phyloP scores from a whole-genome alignment of 2,329 filamentous ascomycete genomes.

The Sclerotinia borealis region DNA sequence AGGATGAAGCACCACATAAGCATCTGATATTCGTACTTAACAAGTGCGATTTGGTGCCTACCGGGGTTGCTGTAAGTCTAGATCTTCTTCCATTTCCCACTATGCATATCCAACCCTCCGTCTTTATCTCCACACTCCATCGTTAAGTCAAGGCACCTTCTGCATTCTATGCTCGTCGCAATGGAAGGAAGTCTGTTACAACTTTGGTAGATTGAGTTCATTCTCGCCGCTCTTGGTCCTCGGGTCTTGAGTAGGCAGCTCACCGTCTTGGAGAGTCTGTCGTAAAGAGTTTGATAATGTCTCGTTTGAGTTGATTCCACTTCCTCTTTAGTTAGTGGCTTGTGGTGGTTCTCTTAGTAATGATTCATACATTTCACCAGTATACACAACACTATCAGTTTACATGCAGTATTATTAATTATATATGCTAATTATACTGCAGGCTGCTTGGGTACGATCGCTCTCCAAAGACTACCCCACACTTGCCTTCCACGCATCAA shows the following conservation, averaged over 20 bases:
- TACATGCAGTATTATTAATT: slow-evolving; percentile 1
- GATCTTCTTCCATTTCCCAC: neutral
- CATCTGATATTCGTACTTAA: slow-evolving; percentile 86
- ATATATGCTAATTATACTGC: slow-evolving; percentile 32
- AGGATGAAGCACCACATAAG: slow-evolving; percentile 91
- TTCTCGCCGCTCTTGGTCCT: slow-evolving; percentile 58
- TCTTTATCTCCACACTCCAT: slow-evolving; percentile 29
- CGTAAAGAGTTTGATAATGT: slow-evolving; percentile 64
- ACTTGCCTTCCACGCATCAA: slow-evolving; percentile 86
- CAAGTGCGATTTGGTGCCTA: slow-evolving; percentile 90
- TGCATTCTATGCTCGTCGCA: slow-evolving; percentile 50
- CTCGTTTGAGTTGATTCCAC: slow-evolving; percentile 96
- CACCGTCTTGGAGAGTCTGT: slow-evolving; percentile 83
- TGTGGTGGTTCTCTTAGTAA: slow-evolving; percentile 96
- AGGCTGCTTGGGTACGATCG: slow-evolving; percentile 89
- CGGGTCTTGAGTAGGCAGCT: slow-evolving; percentile 62
- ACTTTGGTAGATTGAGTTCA: slow-evolving; percentile 89
- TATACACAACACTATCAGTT: neutral
- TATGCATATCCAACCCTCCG: slow-evolving; percentile 12
- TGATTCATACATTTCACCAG: slow-evolving; percentile 80
- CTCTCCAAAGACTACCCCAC: slow-evolving; percentile 91
- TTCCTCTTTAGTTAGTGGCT: slow-evolving; percentile 53
- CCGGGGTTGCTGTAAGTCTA: slow-evolving; percentile 84
- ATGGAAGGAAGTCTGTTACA: slow-evolving; percentile 96
- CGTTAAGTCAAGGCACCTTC: slow-evolving; percentile 89